phyloP scores from a whole-genome alignment of 129 eudicot species.

The Flaveria bidentis region DNA sequence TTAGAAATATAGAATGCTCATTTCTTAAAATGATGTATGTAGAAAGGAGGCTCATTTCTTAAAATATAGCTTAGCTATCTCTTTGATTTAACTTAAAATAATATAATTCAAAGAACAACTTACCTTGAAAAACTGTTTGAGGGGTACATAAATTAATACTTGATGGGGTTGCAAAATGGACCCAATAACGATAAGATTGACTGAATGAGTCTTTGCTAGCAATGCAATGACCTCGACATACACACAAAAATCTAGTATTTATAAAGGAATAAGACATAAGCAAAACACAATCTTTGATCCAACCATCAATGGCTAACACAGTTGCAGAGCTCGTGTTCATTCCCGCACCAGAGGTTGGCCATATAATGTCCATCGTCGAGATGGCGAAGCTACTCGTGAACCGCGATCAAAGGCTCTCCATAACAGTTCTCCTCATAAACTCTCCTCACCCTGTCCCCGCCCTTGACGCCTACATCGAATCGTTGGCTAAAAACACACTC shows the following conservation, averaged over 20 bases:
- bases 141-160: too few species aligned
- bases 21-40: too few species aligned
- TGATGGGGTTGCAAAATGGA: background rate
- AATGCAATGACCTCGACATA: slow-evolving; percentile 9
- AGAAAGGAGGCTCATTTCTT: too few species aligned
- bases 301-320: slow-evolving; percentile 9
- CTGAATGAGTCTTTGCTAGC: background rate
- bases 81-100: too few species aligned
- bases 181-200: background rate
- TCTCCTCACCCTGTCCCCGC: slow-evolving; percentile 12
- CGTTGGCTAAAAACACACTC: slow-evolving; percentile 13
- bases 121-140: too few species aligned
- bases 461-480: slow-evolving; percentile 20
- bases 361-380: slow-evolving; percentile 33
- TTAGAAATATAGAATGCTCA: too few species aligned
- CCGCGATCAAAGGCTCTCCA: slow-evolving; percentile 31
- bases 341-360: slow-evolving; percentile 46
- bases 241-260: background rate
- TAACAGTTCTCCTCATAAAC: slow-evolving; percentile 27
- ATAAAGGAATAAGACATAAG: background rate
- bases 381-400: slow-evolving; percentile 37
- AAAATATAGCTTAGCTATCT: too few species aligned
- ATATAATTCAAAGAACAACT: too few species aligned
- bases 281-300: background rate
- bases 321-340: slow-evolving; percentile 35